phyloP scores from a whole-genome alignment of 2,329 filamentous ascomycete genomes.

The Pseudocercospora musae region DNA sequence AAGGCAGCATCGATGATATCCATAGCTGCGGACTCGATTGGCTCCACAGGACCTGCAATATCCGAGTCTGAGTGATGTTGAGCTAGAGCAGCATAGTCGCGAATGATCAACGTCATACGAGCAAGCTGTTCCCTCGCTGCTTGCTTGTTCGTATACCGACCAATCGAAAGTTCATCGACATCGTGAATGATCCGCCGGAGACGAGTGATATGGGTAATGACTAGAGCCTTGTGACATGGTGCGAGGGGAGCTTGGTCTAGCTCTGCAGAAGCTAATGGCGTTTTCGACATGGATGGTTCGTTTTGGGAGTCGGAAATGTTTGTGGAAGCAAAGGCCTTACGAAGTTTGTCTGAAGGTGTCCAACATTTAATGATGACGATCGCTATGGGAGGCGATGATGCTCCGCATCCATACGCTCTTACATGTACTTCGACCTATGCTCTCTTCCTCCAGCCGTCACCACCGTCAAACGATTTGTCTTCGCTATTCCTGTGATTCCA shows the following conservation, averaged over 20 bases:
- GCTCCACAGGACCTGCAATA: neutral
- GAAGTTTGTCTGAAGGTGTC: too few relatives aligned
- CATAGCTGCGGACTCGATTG: constrained; percentile 11
- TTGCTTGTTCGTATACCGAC: constrained; percentile 13
- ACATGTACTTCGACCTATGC: neutral
- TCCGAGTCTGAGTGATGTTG: neutral
- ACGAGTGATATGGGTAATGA: constrained; percentile 11
- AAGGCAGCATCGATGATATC: constrained; percentile 18
- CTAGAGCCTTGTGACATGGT: constrained; percentile 17
- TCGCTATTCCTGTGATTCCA: neutral
- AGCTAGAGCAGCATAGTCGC: constrained; percentile 1
- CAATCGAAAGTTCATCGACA: constrained; percentile 6
- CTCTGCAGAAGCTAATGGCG: neutral
- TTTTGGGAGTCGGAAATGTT: neutral
- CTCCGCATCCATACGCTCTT: neutral
- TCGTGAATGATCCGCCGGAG: constrained; percentile 11
- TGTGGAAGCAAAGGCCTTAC: neutral
- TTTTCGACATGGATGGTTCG: neutral
- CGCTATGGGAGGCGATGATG: neutral
- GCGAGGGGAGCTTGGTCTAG: constrained; percentile 10
- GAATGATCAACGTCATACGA: constrained; percentile 10
- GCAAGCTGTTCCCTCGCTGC: constrained; percentile 21
- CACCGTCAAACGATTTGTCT: too few relatives aligned
- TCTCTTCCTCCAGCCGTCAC: too few relatives aligned
- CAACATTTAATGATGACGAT: too few relatives aligned